Conservation (phyloP, 345 rosid species). For the Limnanthes douglasii region DNA sequence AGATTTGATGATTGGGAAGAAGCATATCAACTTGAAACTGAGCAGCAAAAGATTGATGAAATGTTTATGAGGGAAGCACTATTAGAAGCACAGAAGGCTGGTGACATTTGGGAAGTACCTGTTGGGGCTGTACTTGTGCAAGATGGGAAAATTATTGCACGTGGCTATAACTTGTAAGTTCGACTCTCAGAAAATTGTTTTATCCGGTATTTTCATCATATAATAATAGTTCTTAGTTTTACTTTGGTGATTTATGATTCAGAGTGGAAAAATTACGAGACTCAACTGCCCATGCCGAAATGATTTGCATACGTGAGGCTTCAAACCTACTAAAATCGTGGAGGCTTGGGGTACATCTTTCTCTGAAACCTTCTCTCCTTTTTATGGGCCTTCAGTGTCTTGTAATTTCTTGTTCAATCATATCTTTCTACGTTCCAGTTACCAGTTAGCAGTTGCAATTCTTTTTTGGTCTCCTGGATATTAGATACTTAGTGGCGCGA, state of each 20-base stretch:
- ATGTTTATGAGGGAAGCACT: conserved; percentile 93
- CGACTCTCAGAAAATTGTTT: not conserved
- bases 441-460: too few species aligned
- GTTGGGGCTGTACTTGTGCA: conserved; percentile 94
- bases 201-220: not conserved
- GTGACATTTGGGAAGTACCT: conserved; percentile 96
- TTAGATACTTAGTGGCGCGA: too few species aligned
- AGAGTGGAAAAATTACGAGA: conserved; percentile 94
- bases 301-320: conserved; percentile 88
- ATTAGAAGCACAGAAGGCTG: conserved; percentile 86
- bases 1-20: conserved; percentile 98
- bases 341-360: conserved; percentile 74
- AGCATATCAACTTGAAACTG: conserved; percentile 53
- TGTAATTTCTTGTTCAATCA: not conserved
- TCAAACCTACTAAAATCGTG: conserved; percentile 58
- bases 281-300: conserved; percentile 97
- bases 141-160: conserved; percentile 76
- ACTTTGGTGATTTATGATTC: conserved; percentile 14
- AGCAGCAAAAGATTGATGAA: conserved; percentile 62
- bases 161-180: conserved; percentile 88
- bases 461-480: too few species aligned
- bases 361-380: conserved; percentile 3
- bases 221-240: conserved; percentile 1
- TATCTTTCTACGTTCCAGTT: conserved; percentile 1
- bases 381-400: not conserved